These are phyloP conservation scores for Rosellinia necatrix DNA, from an alignment of 2,329 filamentous ascomycete genomes.

Conservation along the genomic window DNA sequence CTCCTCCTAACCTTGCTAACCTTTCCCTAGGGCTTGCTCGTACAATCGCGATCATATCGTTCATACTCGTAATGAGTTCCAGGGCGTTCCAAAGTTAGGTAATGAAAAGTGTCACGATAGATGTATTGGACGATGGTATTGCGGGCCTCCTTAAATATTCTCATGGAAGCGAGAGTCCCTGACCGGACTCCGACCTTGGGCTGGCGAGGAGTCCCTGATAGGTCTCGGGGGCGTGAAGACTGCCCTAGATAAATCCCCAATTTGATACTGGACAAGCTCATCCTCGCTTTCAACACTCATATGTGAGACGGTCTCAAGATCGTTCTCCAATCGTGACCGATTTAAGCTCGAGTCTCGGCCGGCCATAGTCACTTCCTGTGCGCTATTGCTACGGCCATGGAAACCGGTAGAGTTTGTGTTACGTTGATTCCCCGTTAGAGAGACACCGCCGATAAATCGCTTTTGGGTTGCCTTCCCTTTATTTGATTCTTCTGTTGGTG, in stretches of 20 bases:
- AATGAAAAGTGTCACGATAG: too few species aligned
- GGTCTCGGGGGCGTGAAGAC: conserved; percentile 46
- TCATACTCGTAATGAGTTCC: too few species aligned
- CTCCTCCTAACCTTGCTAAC: not conserved
- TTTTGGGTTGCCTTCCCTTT: conserved; percentile 40
- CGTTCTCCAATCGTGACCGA: conserved; percentile 22
- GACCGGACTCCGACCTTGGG: conserved; percentile 56
- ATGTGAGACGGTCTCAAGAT: conserved; percentile 31
- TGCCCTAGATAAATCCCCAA: conserved; percentile 51
- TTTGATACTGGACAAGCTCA: conserved; percentile 44
- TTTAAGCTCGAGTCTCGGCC: conserved; percentile 40
- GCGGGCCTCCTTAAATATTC: too few species aligned
- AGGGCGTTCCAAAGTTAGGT: not conserved
- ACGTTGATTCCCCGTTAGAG: conserved; percentile 48
- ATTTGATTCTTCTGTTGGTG: conserved; percentile 42
- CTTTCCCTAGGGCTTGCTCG: too few species aligned
- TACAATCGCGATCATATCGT: too few species aligned
- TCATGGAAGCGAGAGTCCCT: conserved; percentile 65
- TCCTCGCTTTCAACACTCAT: conserved; percentile 42
- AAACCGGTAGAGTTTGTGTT: conserved; percentile 51
- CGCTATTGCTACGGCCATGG: conserved; percentile 48
- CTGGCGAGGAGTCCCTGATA: conserved; percentile 41
- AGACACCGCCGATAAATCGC: conserved; percentile 57
- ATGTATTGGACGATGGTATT: too few species aligned
- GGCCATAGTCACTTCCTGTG: conserved; percentile 54